Evolutionary conservation across 768 basidiomycete species (phyloP), one percentile per base, ranked within the genome.

Genomic region (Pilatotrama ljubarskyi): DNA sequence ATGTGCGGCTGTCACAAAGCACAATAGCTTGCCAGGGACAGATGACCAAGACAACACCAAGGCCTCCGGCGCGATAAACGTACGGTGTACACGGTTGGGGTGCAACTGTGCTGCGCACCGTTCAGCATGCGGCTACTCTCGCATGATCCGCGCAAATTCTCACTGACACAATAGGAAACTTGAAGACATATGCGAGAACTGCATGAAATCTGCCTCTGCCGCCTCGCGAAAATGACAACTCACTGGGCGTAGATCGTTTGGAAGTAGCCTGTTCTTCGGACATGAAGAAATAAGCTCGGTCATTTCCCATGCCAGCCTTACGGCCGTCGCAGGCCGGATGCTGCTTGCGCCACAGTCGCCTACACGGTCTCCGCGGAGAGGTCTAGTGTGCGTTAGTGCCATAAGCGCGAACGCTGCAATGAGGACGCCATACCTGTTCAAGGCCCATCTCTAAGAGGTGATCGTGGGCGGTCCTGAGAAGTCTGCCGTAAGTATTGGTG

Each of bases 291-390:
- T 24, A 32, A 48, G 29, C 29, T 32, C 29, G 29, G 29, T 32
- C 10, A 32, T 10, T 32, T 32, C 29, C 29, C 29, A 32, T 32
- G 29, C 29, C 29, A 9, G 9, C 17, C 46, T 9, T 15, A 5
- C 13, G 10, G 10, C 5, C 29, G 29, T 46, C 44, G 10, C 44
- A 25, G 9, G 22, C 24, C 5, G 38, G 3, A 40, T n/a, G 38
- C 15, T 20, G 42, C 22, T 13, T 25, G 18, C 11, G 24, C 18
- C 20, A 9, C 44, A 15, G 5, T 25, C 9, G 36, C 18, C 49
- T 29, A 50, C 29, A 54, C 52, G 52, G 42, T 36, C 52, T 13
- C 52, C 52, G 52, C 42, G 42, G 52, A 54, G 37, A 14, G 40
- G 18, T 20, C 17, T 38, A 20, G 42, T 22, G 47, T 24, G 32